These are phyloP conservation scores for Collybia nuda DNA, from an alignment of 768 basidiomycete genomes.

Conservation along the genomic window DNA sequence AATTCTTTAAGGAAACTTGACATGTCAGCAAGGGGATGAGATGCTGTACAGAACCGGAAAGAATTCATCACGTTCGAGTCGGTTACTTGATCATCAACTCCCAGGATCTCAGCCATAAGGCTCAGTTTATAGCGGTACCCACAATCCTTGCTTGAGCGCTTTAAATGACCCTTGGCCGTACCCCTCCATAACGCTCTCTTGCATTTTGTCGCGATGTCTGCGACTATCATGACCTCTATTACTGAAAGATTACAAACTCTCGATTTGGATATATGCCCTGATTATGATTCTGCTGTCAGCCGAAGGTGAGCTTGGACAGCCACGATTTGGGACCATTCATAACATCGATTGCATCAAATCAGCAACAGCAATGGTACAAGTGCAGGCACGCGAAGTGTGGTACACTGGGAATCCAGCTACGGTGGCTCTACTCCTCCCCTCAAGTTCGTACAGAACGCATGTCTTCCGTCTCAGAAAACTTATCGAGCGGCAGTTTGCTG, in stretches of 20 bases:
- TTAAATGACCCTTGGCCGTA: too few species aligned
- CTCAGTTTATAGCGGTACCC: too few species aligned
- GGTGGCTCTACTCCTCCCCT: slow-evolving; percentile 14
- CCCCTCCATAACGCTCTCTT: too few species aligned
- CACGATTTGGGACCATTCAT: neutral
- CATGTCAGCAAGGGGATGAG: too few species aligned
- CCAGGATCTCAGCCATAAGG: too few species aligned
- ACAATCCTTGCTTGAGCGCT: too few species aligned
- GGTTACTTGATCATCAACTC: too few species aligned
- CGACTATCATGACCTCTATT: slow-evolving; percentile 8
- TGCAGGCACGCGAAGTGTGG: slow-evolving; percentile 11
- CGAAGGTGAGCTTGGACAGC: slow-evolving; percentile 31
- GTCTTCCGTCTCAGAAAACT: too few species aligned
- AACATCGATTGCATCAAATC: slow-evolving; percentile 5
- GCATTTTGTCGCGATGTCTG: neutral
- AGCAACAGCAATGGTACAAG: slow-evolving; percentile 22
- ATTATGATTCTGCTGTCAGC: slow-evolving; percentile 37
- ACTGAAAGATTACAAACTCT: slow-evolving; percentile 5
- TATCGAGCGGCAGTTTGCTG: neutral
- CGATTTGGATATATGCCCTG: slow-evolving; percentile 36
- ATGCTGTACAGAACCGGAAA: too few species aligned
- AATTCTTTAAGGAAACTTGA: too few species aligned
- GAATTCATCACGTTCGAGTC: too few species aligned
- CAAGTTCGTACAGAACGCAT: slow-evolving; percentile 11
- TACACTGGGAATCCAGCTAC: slow-evolving; percentile 22